Conservation (phyloP, 768 basidiomycete genomes). For the Kwoniella sp. region DNA sequence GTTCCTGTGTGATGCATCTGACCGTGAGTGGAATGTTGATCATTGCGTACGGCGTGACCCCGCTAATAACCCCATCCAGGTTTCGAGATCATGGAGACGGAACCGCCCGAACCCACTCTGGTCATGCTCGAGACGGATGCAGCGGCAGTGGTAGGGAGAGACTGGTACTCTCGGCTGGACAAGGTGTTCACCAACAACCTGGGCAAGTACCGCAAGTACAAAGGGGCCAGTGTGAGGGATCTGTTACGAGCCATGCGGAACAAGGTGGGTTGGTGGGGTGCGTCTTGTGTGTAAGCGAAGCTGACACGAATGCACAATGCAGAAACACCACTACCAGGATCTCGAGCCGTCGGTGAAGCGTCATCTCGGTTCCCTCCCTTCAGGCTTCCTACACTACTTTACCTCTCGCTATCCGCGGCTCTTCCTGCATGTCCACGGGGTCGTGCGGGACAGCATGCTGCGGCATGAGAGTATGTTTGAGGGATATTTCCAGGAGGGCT, state of each 20-base stretch:
- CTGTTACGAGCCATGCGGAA: conserved; percentile 86
- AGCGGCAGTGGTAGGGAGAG: conserved; percentile 63
- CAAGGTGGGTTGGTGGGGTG: conserved; percentile 63
- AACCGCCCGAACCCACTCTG: conserved; percentile 75
- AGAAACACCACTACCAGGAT: conserved; percentile 98
- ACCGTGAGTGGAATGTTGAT: conserved; percentile 55
- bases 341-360: conserved; percentile 85
- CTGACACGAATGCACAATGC: background rate
- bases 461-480: conserved; percentile 84
- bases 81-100: conserved; percentile 95
- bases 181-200: conserved; percentile 87
- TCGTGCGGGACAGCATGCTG: conserved; percentile 68
- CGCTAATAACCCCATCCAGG: conserved; percentile 14
- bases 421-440: conserved; percentile 86
- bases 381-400: conserved; percentile 88
- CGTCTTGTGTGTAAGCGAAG: background rate
- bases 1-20: conserved; percentile 96
- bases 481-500: conserved; percentile 61
- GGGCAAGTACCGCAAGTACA: conserved; percentile 96
- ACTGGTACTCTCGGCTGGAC: conserved; percentile 85
- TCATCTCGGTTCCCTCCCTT: conserved; percentile 83
- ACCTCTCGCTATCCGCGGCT: conserved; percentile 85
- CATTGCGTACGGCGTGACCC: background rate
- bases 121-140: conserved; percentile 70
- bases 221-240: conserved; percentile 84